These are phyloP conservation scores for Candida odintsovae DNA, from an alignment of 805 yeast genomes.

Conservation along the genomic window DNA sequence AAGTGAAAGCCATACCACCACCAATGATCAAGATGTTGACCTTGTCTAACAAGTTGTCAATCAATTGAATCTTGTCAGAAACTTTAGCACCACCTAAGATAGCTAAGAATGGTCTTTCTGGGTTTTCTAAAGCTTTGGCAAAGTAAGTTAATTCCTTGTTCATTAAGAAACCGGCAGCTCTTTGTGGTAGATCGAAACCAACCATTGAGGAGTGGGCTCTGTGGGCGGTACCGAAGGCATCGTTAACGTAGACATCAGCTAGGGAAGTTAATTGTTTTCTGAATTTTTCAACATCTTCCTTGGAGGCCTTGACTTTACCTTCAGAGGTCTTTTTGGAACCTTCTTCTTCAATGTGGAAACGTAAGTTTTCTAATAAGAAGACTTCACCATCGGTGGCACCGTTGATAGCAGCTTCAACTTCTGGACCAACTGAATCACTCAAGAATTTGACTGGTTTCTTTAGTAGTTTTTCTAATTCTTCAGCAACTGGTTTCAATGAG, in stretches of 20 bases:
- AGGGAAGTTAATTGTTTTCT: conserved; percentile 84
- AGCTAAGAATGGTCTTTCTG: conserved; percentile 96
- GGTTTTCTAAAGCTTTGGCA: conserved; percentile 97
- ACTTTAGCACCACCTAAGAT: conserved; percentile 99
- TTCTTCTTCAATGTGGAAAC: conserved; percentile 98
- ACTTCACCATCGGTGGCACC: conserved; percentile 74
- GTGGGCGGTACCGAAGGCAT: conserved; percentile 99
- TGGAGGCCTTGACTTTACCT: conserved; percentile 87
- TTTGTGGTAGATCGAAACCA: conserved; percentile 90
- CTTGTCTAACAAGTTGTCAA: conserved; percentile 94
- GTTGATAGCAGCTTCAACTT: conserved; percentile 77
- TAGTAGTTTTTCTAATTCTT: conserved; percentile 77
- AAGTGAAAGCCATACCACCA: conserved; percentile 99
- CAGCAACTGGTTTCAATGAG: conserved; percentile 91
- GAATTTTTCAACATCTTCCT: conserved; percentile 79
- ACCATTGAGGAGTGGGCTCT: conserved; percentile 99
- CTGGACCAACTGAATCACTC: conserved; percentile 86
- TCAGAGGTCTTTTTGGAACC: conserved; percentile 91
- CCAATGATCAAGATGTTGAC: conserved; percentile 93
- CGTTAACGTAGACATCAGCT: conserved; percentile 97
- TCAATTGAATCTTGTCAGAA: conserved; percentile 96
- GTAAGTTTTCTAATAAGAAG: conserved; percentile 90
- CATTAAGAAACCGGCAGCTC: conserved; percentile 98
- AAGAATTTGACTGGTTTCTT: conserved; percentile 74
- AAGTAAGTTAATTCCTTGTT: conserved; percentile 96